A percentile compares a stretch with the other conserved stretches of the same genome.
Conservation (phyloP, 2,329 filamentous ascomycete species). For the Lomentospora prolificans region DNA sequence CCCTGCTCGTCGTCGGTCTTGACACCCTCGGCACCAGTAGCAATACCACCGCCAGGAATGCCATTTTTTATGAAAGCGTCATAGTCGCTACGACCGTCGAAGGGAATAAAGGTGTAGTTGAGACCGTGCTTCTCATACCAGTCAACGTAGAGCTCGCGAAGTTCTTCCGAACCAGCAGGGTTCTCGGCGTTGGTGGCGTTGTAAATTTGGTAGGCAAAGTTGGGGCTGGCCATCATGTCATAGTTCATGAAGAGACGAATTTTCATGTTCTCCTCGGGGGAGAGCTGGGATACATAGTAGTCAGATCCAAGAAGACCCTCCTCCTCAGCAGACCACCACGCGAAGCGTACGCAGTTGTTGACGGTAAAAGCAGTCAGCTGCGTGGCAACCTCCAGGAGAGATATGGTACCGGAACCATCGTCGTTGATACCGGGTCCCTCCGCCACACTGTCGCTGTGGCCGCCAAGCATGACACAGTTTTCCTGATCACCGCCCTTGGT, state of each 20-base stretch:
- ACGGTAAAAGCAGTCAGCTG: slow-evolving; percentile 48
- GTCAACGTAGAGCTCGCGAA: slow-evolving; percentile 56
- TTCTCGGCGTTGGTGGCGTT: slow-evolving; percentile 60
- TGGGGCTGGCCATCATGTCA: slow-evolving; percentile 59
- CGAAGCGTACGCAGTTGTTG: slow-evolving; percentile 57
- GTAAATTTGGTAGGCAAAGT: slow-evolving; percentile 61
- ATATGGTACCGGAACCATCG: slow-evolving; percentile 58
- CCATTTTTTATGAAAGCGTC: slow-evolving; percentile 64
- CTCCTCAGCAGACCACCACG: slow-evolving; percentile 60
- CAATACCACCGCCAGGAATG: slow-evolving; percentile 66
- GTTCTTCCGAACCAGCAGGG: slow-evolving; percentile 60
- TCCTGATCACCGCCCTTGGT: slow-evolving; percentile 48
- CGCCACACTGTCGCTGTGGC: slow-evolving; percentile 52
- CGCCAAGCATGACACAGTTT: slow-evolving; percentile 57
- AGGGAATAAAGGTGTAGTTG: slow-evolving; percentile 61
- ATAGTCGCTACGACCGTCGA: slow-evolving; percentile 74
- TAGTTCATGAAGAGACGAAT: slow-evolving; percentile 61
- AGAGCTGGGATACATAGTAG: slow-evolving; percentile 47
- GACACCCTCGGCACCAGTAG: slow-evolving; percentile 66
- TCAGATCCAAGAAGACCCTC: slow-evolving; percentile 55
- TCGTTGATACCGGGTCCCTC: slow-evolving; percentile 69
- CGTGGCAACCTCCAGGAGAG: slow-evolving; percentile 52
- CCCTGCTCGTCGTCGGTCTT: slow-evolving; percentile 59
- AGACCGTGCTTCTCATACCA: slow-evolving; percentile 54
- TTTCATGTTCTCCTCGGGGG: slow-evolving; percentile 48